Evolutionary conservation across 495 filamentous ascomycete species (phyloP), one percentile per base, ranked within the genome.

Genomic region (Parachaetomium inaequale): DNA sequence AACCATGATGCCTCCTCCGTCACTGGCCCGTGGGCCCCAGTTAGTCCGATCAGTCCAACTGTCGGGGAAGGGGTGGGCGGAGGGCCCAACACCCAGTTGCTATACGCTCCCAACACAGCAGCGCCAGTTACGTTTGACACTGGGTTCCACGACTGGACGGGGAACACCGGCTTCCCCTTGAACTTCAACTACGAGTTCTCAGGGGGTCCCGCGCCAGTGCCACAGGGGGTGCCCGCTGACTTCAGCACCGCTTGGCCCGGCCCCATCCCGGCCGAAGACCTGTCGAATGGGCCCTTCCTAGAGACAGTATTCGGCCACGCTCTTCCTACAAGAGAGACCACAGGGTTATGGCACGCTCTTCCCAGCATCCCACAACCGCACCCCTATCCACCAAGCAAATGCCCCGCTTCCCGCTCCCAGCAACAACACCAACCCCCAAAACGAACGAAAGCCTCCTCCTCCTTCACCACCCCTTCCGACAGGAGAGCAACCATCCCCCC

Each of bases 21-120:
- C 26, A 19, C 29, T 2, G 31, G 29, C 3, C 4, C 26, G 3
- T 63, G 60, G 60, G 19, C 31, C 11, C 43, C 53, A 2, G 26
- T 19, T 11, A 63, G 60, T 12, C 60, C 60, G n/a, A 31, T 55
- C 23, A 63, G 52, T 25, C 60, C 34, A 25, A 17, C 12, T 7
- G 29, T 28, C 3, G 31, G 43, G 21, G 29, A 36, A 8, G 3
- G 21, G 7, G 21, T 25, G 7, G 43, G 11, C 21, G 21, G 21
- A 19, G 43, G 11, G 29, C 38, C 40, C 29, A 17, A 21, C 40
- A 57, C 12, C 3, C 43, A 49, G 5, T 5, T 49, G 4, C 21
- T 50, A 10, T 50, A 38, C 19, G n/a, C 56, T 4, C 1, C 56
- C 21, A 19, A 12, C 6, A n/a, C 56, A 2, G n/a, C 42, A 19